phyloP scores from a whole-genome alignment of 768 basidiomycete species.

The Suillus paluster region DNA sequence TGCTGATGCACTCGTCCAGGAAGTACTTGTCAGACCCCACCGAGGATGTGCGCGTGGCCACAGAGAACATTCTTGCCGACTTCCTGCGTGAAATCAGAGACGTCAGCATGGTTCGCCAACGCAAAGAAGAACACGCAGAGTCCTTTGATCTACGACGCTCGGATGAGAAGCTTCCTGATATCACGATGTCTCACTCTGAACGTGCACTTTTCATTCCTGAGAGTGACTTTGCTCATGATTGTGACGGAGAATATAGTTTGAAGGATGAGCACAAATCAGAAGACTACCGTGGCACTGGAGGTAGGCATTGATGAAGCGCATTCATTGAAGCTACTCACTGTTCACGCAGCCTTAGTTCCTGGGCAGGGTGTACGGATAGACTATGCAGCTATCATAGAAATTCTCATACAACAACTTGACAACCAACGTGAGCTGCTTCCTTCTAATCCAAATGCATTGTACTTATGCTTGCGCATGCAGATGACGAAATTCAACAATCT shows the following conservation, averaged over 20 bases:
- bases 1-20: constrained; percentile 43
- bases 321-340: constrained; percentile 12
- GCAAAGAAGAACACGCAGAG: constrained; percentile 58
- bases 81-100: constrained; percentile 91
- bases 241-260: constrained; percentile 45
- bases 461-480: constrained; percentile 32
- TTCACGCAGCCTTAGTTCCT: constrained; percentile 75
- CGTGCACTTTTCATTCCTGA: constrained; percentile 57
- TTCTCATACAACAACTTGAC: constrained; percentile 85
- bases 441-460: constrained; percentile 5
- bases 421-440: constrained; percentile 66
- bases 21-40: constrained; percentile 96
- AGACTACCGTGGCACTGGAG: constrained; percentile 66
- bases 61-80: constrained; percentile 86
- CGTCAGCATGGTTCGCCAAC: constrained; percentile 75
- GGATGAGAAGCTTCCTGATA: constrained; percentile 61
- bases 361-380: constrained; percentile 94
- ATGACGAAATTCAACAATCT: constrained; percentile 93
- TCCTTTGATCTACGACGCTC: constrained; percentile 42
- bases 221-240: constrained; percentile 45
- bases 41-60: constrained; percentile 89
- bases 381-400: constrained; percentile 91
- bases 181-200: constrained; percentile 60
- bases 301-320: constrained; percentile 41
- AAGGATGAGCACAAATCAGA: constrained; percentile 54